Evolutionary conservation across 2,329 filamentous ascomycete species (phyloP), one percentile per base, ranked within the genome.

Genomic region (Stagonosporopsis vannaccii): DNA sequence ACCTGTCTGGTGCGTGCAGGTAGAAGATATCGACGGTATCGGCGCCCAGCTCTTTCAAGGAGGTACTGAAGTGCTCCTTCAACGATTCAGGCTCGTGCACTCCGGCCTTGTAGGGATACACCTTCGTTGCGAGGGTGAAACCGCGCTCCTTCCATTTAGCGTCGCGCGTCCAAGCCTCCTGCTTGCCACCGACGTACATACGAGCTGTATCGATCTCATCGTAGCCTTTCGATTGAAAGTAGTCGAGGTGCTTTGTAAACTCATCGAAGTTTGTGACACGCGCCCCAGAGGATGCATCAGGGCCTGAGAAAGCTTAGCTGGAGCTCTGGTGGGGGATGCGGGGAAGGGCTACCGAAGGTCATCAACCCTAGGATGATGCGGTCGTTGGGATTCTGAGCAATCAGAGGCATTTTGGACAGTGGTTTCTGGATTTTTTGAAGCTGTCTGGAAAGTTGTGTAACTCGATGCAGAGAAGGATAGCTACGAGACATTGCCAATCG

Each of bases 171-270:
- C 88, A 96, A 12, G 84, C 89, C 76, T 97, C 92, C 72, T 96
- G 91, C 63, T 86, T 78, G 44, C 88, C 86, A 42, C 78, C 87
- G 15, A 90, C 79, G 68, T 96, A 97, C 54, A 85, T 72, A 23
- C 91, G 85, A 0, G 92, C 91, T 1, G 92, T 97, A 73, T 97
- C 92, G 33, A 96, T 78, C 71, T 97, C 92, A 70, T 88, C 87
- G 79, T 96, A 94, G 33, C 91, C 91, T 54, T 87, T 84, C n/a
- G 81, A 79, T 75, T 94, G 90, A 71, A 96, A 87, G 61, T 88
- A 82, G 72, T 94, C 89, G 33, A 96, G 85, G 39, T 84, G 84
- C 65, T 84, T 84, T 66, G 88, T 90, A 79, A 88, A 92, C 39
- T 90, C 88, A 55, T 85, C 80, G n/a, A 86, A 75, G 17, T 80